Evolutionary conservation across 257 asterid genomes (phyloP).

Genomic region (Orobanche coerulescens): DNA sequence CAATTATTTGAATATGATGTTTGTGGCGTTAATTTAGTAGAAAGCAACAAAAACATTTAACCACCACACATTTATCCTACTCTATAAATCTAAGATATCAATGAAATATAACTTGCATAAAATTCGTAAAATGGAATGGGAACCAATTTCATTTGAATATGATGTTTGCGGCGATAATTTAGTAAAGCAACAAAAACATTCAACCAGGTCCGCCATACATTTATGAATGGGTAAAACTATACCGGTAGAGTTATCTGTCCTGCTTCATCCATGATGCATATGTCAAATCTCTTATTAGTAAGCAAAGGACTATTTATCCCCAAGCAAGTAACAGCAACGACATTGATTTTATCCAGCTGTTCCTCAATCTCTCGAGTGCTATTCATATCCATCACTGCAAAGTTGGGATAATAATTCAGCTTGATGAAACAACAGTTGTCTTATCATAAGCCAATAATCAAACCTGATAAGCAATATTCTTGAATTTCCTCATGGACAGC

Average conservation of each 20-base stretch:
- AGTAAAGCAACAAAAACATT: constrained; percentile 8
- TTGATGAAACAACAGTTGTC: constrained; percentile 11
- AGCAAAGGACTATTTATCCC: constrained; percentile 89
- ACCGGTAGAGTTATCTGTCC: constrained; percentile 97
- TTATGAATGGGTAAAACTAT: constrained; percentile 12
- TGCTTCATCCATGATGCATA: constrained; percentile 99
- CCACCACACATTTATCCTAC: background rate
- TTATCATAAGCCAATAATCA: constrained; percentile 16
- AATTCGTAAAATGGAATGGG: background rate
- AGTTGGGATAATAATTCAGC: constrained; percentile 18
- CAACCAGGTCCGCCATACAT: background rate
- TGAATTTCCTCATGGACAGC: constrained; percentile 76
- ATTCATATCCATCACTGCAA: constrained; percentile 47
- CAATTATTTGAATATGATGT: background rate
- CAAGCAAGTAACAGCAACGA: constrained; percentile 92
- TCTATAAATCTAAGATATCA: background rate
- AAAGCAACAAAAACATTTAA: constrained; percentile 10
- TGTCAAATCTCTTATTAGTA: constrained; percentile 70
- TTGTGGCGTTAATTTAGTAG: background rate
- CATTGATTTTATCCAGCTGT: constrained; percentile 60
- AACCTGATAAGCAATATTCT: constrained; percentile 77
- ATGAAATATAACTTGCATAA: constrained; percentile 14
- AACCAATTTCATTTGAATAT: background rate
- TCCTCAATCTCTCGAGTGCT: constrained; percentile 56
- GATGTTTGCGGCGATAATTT: background rate